phyloP scores from a whole-genome alignment of 2,329 filamentous ascomycete species.

The Exophiala sp. region DNA sequence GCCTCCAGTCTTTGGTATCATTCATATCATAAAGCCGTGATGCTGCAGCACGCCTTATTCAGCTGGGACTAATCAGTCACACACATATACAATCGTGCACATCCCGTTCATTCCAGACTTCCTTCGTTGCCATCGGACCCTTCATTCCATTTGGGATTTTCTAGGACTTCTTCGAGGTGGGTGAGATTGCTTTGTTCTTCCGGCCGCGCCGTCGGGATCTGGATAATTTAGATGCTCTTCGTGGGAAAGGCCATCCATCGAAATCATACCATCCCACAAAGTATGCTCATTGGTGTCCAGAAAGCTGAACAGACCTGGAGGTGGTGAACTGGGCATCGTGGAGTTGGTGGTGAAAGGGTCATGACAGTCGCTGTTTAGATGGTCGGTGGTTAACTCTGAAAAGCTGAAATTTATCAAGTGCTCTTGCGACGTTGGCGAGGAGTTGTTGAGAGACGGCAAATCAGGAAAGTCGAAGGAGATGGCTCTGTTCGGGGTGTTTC shows the following conservation, averaged over 20 bases:
- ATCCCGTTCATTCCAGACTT: neutral
- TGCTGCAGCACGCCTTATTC: too few species aligned
- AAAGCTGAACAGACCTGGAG: constrained; percentile 31
- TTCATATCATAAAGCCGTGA: constrained; percentile 12
- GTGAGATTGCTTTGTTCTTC: constrained; percentile 1
- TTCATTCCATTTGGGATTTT: constrained; percentile 11
- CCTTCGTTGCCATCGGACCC: too few species aligned
- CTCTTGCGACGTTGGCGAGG: constrained; percentile 23
- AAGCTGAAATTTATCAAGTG: constrained; percentile 20
- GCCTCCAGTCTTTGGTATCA: constrained; percentile 3
- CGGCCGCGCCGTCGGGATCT: constrained; percentile 10
- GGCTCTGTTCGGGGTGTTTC: constrained; percentile 38
- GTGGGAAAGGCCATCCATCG: constrained; percentile 5
- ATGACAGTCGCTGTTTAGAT: constrained; percentile 31
- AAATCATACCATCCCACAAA: constrained; percentile 18
- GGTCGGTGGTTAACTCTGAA: constrained; percentile 27
- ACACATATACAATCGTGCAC: neutral
- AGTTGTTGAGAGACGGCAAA: constrained; percentile 31
- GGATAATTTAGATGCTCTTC: constrained; percentile 12
- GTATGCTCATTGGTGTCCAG: constrained; percentile 16
- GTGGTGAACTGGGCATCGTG: constrained; percentile 44
- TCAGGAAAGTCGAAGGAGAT: constrained; percentile 36
- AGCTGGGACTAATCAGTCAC: neutral
- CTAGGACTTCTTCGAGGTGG: constrained; percentile 17
- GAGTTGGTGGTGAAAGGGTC: constrained; percentile 43